phyloP scores from a whole-genome alignment of 2,329 filamentous ascomycete species.

The Coniosporium tulheliwenetii region DNA sequence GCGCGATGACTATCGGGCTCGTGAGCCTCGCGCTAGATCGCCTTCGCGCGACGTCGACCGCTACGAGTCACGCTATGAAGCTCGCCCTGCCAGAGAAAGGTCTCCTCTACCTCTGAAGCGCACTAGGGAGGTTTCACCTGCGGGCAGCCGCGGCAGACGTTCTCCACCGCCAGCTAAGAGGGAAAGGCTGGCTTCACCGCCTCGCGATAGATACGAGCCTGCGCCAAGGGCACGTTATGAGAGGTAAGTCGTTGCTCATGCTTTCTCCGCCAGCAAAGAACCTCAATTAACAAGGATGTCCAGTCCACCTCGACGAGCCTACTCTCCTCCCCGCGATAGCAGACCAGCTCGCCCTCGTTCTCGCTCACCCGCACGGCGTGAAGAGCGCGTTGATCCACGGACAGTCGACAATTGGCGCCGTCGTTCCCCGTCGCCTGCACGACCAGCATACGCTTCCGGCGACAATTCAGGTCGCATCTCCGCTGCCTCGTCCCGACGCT shows the following conservation, averaged over 20 bases:
- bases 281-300: slow-evolving; percentile 1
- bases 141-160: slow-evolving; percentile 27
- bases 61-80: slow-evolving; percentile 23
- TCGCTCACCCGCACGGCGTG: slow-evolving; percentile 36
- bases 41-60: slow-evolving; percentile 18
- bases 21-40: slow-evolving; percentile 20
- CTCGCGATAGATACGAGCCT: slow-evolving; percentile 27
- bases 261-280: too few species aligned
- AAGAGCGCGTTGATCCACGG: slow-evolving; percentile 31
- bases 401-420: slow-evolving; percentile 35
- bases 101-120: slow-evolving; percentile 27
- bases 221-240: slow-evolving; percentile 23
- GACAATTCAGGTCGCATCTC: slow-evolving; percentile 39
- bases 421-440: slow-evolving; percentile 35
- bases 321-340: slow-evolving; percentile 25
- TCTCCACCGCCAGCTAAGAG: slow-evolving; percentile 25
- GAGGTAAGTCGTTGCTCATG: slow-evolving; percentile 12
- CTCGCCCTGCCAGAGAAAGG: slow-evolving; percentile 23
- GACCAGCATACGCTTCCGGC: slow-evolving; percentile 19
- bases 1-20: slow-evolving; percentile 15
- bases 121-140: slow-evolving; percentile 29
- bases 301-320: slow-evolving; percentile 21
- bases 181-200: slow-evolving; percentile 23
- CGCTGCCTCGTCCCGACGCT: slow-evolving; percentile 41
- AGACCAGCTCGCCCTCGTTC: slow-evolving; percentile 32